A percentile compares a stretch with the other conserved stretches of the same genome.
These are phyloP conservation scores for Colletotrichum acutatum DNA, from an alignment of 2,329 filamentous ascomycete species.

Conservation along the genomic window DNA sequence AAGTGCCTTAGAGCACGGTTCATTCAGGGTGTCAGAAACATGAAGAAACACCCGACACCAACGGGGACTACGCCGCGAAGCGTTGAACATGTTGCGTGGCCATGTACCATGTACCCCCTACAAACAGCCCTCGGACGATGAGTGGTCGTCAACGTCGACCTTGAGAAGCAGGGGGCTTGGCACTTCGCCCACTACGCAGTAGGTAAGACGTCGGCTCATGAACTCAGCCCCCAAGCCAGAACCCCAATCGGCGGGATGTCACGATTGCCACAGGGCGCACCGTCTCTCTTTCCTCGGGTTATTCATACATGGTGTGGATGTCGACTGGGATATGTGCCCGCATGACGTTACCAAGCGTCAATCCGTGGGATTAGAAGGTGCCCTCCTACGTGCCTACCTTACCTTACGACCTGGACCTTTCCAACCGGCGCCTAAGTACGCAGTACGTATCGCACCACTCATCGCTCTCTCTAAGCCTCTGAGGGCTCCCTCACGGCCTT, in stretches of 20 bases:
- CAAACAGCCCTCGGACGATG: not conserved
- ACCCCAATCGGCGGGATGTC: not conserved
- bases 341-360: conserved; percentile 10
- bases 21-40: not conserved
- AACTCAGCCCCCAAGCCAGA: not conserved
- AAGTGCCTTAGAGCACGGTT: not conserved
- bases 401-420: not conserved
- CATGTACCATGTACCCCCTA: not conserved
- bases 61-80: not conserved
- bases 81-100: not conserved
- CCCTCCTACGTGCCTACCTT: not conserved
- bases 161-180: not conserved
- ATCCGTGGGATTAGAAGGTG: not conserved
- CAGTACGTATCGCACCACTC: not conserved
- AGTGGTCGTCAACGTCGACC: not conserved
- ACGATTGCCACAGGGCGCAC: conserved; percentile 9
- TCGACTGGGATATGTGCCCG: not conserved
- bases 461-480: not conserved
- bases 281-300: not conserved
- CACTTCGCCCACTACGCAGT: not conserved
- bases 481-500: not conserved
- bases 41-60: not conserved
- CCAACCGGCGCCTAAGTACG: not conserved
- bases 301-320: not conserved
- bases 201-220: not conserved